Evolutionary conservation across 306 rosid species (phyloP).

Genomic region (Vigna mungo): DNA sequence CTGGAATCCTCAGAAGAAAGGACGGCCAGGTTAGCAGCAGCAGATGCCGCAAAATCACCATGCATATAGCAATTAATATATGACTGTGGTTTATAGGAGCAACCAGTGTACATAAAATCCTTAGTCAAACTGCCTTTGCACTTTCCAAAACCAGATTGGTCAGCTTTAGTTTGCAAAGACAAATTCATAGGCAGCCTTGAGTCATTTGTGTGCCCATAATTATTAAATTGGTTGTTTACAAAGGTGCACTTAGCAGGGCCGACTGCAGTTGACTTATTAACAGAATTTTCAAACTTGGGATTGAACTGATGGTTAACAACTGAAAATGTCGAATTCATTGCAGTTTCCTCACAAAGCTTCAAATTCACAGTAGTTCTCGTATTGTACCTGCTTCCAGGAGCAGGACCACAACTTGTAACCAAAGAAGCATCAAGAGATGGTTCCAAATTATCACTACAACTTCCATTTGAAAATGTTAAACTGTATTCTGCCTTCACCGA

Average conservation of each 20-base stretch:
- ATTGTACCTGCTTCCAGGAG: slow-evolving; percentile 38
- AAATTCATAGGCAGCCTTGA: slow-evolving; percentile 40
- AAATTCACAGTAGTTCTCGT: slow-evolving; percentile 25
- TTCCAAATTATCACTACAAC: slow-evolving; percentile 39
- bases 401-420: slow-evolving; percentile 27
- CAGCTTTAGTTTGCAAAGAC: slow-evolving; percentile 55
- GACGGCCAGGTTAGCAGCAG: slow-evolving; percentile 77
- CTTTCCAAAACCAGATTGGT: slow-evolving; percentile 52
- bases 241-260: slow-evolving; percentile 46
- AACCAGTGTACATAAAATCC: slow-evolving; percentile 64
- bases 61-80: slow-evolving; percentile 80
- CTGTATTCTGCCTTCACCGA: slow-evolving; percentile 37
- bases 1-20: slow-evolving; percentile 81
- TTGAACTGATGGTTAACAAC: slow-evolving; percentile 49
- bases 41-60: slow-evolving; percentile 96
- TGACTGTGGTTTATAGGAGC: slow-evolving; percentile 68
- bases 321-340: slow-evolving; percentile 38
- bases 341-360: slow-evolving; percentile 50
- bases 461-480: slow-evolving; percentile 32
- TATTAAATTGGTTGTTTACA: slow-evolving; percentile 48
- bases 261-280: slow-evolving; percentile 49
- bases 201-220: slow-evolving; percentile 46
- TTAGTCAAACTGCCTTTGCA: slow-evolving; percentile 44
- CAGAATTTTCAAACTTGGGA: slow-evolving; percentile 45
- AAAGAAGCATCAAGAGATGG: slow-evolving; percentile 48